phyloP scores from a whole-genome alignment of 805 yeast genomes.

The Komagataella phaffii region DNA sequence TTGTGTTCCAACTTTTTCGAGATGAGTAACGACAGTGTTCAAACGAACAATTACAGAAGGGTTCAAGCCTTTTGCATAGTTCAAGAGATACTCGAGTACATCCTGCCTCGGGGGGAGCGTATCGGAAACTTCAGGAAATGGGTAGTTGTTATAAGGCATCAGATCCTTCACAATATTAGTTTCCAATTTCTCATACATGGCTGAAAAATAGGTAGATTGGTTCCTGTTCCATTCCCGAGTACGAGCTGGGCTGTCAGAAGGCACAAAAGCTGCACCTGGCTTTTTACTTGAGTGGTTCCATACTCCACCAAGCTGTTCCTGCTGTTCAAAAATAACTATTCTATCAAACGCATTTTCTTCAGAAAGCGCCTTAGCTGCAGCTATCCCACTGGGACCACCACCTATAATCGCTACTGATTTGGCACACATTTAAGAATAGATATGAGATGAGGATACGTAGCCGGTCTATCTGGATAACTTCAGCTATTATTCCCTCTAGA shows the following conservation, averaged over 20 bases:
- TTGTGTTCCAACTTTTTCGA: slow-evolving; percentile 16
- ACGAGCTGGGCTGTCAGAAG: slow-evolving; percentile 8
- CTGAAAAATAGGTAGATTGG: slow-evolving; percentile 14
- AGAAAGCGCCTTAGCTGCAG: slow-evolving; percentile 18
- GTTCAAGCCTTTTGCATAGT: slow-evolving; percentile 35
- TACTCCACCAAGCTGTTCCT: slow-evolving; percentile 17
- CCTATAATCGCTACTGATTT: slow-evolving; percentile 18
- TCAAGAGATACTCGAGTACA: slow-evolving; percentile 45
- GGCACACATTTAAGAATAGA: too few species aligned
- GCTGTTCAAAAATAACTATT: slow-evolving; percentile 18
- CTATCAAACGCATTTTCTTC: slow-evolving; percentile 14
- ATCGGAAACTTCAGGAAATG: slow-evolving; percentile 23
- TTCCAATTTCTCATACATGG: slow-evolving; percentile 20
- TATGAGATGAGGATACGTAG: too few species aligned
- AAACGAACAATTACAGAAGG: slow-evolving; percentile 20
- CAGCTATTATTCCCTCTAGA: too few species aligned
- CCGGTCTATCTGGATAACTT: too few species aligned
- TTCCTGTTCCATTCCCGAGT: slow-evolving; percentile 2
- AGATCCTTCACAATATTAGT: slow-evolving; percentile 19
- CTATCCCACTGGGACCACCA: slow-evolving; percentile 22
- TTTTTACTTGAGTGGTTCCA: slow-evolving; percentile 16
- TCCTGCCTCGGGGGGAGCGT: slow-evolving; percentile 47
- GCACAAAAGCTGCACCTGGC: slow-evolving; percentile 13
- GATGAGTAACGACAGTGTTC: slow-evolving; percentile 32
- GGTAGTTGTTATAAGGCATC: slow-evolving; percentile 17